A percentile compares a stretch with the other conserved stretches of the same genome.
Conservation (phyloP, 768 basidiomycete genomes). For the Rhodotorula babjevae region DNA sequence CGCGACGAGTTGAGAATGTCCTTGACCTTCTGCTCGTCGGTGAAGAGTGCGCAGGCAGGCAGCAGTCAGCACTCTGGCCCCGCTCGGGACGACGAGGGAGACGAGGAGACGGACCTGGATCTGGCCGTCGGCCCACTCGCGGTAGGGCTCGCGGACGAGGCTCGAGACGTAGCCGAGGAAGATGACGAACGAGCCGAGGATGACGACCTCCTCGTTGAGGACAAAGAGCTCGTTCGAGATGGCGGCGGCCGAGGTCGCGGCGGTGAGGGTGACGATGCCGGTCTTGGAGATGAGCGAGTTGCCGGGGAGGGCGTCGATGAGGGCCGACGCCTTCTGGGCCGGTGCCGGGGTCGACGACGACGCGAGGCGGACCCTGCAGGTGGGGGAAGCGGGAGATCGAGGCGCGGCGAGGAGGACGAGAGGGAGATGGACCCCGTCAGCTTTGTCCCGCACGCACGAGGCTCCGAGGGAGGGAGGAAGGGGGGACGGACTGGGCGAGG, state of each 20-base stretch:
- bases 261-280: conserved; percentile 72
- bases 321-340: conserved; percentile 60
- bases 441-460: neutral
- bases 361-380: conserved; percentile 29
- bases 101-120: conserved; percentile 54
- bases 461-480: neutral
- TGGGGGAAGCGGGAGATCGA: neutral
- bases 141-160: conserved; percentile 76
- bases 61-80: neutral
- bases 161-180: conserved; percentile 39
- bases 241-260: conserved; percentile 49
- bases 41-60: neutral
- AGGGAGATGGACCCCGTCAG: neutral
- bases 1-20: conserved; percentile 74
- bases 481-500: conserved; percentile 13
- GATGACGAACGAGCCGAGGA: conserved; percentile 60
- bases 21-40: conserved; percentile 58
- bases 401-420: neutral
- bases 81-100: neutral
- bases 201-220: conserved; percentile 90
- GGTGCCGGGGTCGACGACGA: conserved; percentile 29
- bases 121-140: conserved; percentile 83
- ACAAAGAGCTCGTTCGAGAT: conserved; percentile 73
- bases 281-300: conserved; percentile 86
- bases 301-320: conserved; percentile 78